These are phyloP conservation scores for Yarrowia sp. DNA, from an alignment of 805 yeast genomes.

Conservation along the genomic window DNA sequence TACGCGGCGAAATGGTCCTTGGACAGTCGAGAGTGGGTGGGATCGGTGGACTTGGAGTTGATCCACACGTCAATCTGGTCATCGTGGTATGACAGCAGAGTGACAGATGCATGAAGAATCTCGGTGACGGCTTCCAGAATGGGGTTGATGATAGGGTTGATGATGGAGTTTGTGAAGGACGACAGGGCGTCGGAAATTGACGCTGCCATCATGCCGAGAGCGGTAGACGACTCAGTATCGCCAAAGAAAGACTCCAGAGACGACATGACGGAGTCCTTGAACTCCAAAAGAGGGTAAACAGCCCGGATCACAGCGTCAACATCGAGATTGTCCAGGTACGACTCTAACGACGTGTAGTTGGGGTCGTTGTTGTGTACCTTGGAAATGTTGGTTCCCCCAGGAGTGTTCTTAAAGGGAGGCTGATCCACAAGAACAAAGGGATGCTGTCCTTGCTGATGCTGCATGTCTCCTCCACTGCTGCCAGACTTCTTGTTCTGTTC, in stretches of 20 bases:
- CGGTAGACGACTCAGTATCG: slow-evolving; percentile 41
- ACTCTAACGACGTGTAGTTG: slow-evolving; percentile 32
- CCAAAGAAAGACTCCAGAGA: slow-evolving; percentile 41
- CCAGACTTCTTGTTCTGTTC: slow-evolving; percentile 4
- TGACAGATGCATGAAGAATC: slow-evolving; percentile 42
- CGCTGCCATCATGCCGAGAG: slow-evolving; percentile 41
- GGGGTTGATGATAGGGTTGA: slow-evolving; percentile 44
- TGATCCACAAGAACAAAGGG: slow-evolving; percentile 27
- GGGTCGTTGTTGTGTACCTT: slow-evolving; percentile 37
- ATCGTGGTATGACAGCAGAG: slow-evolving; percentile 41
- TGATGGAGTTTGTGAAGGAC: slow-evolving; percentile 43
- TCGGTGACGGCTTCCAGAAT: slow-evolving; percentile 41
- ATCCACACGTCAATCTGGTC: slow-evolving; percentile 45
- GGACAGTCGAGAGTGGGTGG: slow-evolving; percentile 44
- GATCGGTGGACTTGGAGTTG: slow-evolving; percentile 41
- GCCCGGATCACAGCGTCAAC: slow-evolving; percentile 31
- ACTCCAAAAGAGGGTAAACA: slow-evolving; percentile 35
- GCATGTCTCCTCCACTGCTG: background rate
- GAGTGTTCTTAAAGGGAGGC: slow-evolving; percentile 29
- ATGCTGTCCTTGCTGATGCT: background rate
- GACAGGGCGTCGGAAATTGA: slow-evolving; percentile 43
- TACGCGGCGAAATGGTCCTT: slow-evolving; percentile 45
- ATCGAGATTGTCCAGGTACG: slow-evolving; percentile 17
- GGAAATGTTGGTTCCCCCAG: slow-evolving; percentile 33
- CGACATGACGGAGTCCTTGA: slow-evolving; percentile 39